phyloP scores from a whole-genome alignment of 768 basidiomycete genomes.

The Sporobolomyces phaffii region DNA sequence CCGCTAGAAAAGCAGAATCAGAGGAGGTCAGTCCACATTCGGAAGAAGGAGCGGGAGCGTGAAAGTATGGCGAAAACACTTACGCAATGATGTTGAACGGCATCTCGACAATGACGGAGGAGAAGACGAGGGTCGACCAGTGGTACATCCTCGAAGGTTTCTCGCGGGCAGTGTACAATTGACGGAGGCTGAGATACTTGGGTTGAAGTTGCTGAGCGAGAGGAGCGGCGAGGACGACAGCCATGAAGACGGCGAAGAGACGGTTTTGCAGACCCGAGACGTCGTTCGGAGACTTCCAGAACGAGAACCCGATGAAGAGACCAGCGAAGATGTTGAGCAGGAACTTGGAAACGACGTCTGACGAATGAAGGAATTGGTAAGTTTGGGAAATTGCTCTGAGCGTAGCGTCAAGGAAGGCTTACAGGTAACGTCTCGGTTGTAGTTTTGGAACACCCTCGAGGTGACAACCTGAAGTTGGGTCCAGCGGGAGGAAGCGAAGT shows the following conservation, averaged over 20 bases:
- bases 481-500: conserved; percentile 29
- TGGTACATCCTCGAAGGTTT: conserved; percentile 61
- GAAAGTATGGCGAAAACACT: neutral
- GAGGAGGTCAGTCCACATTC: neutral
- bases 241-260: conserved; percentile 39
- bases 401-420: conserved; percentile 44
- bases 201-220: conserved; percentile 62
- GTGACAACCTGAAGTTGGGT: conserved; percentile 35
- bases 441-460: conserved; percentile 47
- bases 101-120: conserved; percentile 38
- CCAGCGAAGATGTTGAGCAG: conserved; percentile 36
- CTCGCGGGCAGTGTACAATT: conserved; percentile 62
- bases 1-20: neutral
- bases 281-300: conserved; percentile 30
- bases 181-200: conserved; percentile 57
- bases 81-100: conserved; percentile 34
- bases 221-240: conserved; percentile 47
- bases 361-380: neutral
- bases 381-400: neutral
- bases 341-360: conserved; percentile 35
- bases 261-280: conserved; percentile 37
- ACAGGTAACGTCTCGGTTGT: conserved; percentile 49
- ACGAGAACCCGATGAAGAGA: conserved; percentile 42
- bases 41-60: neutral
- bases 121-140: conserved; percentile 50